Base-by-base conservation (phyloP, 805 yeast species). In the Lipomyces sp. region DNA sequence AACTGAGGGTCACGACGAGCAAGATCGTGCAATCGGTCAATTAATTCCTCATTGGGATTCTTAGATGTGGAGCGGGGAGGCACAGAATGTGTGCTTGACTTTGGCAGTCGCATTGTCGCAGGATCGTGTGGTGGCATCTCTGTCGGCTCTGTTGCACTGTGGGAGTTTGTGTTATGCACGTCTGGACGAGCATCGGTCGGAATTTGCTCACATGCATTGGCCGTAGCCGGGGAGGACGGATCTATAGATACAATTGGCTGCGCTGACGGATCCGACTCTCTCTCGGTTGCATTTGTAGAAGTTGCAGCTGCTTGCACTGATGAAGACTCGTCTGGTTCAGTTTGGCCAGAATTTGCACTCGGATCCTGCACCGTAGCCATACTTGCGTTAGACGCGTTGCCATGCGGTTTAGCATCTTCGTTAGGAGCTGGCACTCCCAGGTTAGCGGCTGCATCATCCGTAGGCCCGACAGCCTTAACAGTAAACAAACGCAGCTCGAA, bases 401-500 rank as follows among this genome's bases (percentile, higher is more conserved):
- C 51, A 29, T n/a, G 61, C 4, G 60, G 62, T 58, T 65, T 60
- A 34, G 64, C 69, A 32, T 29, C 34, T n/a, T 33, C 11, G n/a
- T 42, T 30, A 29, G 8, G 39, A 11, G 63, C 33, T n/a, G 59
- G 72, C 63, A 39, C 30, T 11, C 45, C n/a, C 51, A 8, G 50
- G 5, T 29, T 18, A 10, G 55, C 11, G 11, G 24, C 18, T n/a
- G 39, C 34, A 24, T 42, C 50, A 30, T 56, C 53, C 11, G 58
- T 59, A 4, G 57, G 29, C 18, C 39, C 33, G 51, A 91, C 96
- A 73, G 92, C 97, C 73, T 90, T 90, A 61, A 92, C 84, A n/a
- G 92, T 87, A 77, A 90, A 95, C 39, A 95, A 77, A 67, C 96
- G 80, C 1, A 89, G 83, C 51, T 87, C 91, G 77, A 91, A 91